Conservation (phyloP, 2,329 filamentous ascomycete species). For the Cadophora luteo-olivacea region DNA sequence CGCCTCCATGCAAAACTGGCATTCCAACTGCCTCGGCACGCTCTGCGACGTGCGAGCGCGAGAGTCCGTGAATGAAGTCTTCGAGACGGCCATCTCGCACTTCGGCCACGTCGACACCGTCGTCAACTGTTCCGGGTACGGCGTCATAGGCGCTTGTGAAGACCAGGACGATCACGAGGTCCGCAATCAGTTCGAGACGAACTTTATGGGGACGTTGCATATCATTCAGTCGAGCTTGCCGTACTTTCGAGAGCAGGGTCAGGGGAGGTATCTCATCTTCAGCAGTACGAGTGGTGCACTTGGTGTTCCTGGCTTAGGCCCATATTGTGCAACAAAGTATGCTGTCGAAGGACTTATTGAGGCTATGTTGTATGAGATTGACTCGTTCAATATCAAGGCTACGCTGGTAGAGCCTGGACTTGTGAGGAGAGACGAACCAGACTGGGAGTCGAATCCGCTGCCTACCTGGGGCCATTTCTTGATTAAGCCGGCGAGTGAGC, state of each 20-base stretch:
- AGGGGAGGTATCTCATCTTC: constrained; percentile 90
- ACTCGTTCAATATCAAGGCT: constrained; percentile 89
- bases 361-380: constrained; percentile 95
- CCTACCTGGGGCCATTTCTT: constrained; percentile 92
- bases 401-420: constrained; percentile 92
- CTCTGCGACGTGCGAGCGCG: constrained; percentile 89
- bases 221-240: constrained; percentile 90
- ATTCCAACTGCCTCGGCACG: constrained; percentile 76
- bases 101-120: constrained; percentile 89
- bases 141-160: constrained; percentile 93
- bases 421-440: constrained; percentile 83
- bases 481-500: constrained; percentile 83
- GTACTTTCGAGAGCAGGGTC: constrained; percentile 79
- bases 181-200: constrained; percentile 95
- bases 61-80: constrained; percentile 75
- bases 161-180: constrained; percentile 96
- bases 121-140: constrained; percentile 93
- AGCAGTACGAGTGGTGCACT: constrained; percentile 90
- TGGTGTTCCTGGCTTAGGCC: constrained; percentile 91
- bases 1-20: constrained; percentile 74
- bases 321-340: constrained; percentile 97
- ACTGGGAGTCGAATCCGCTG: constrained; percentile 58
- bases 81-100: constrained; percentile 71
- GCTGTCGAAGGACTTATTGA: constrained; percentile 95
- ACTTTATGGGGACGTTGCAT: constrained; percentile 94